These are phyloP conservation scores for Ophiostoma perfectum DNA, from an alignment of 2,329 filamentous ascomycete genomes.

Conservation along the genomic window DNA sequence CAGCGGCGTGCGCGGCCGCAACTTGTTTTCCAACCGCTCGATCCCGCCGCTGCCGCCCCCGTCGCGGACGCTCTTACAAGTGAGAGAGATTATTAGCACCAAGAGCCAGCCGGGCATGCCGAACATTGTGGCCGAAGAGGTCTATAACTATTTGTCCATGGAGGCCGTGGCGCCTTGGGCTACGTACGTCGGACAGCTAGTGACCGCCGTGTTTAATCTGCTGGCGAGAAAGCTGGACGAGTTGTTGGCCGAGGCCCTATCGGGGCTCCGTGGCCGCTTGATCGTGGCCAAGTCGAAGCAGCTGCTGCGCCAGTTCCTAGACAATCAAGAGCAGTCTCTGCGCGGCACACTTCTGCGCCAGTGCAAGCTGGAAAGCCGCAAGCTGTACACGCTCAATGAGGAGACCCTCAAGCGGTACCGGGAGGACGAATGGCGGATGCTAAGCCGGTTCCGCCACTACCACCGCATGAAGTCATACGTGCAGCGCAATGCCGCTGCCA, in stretches of 20 bases:
- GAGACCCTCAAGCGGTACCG: slow-evolving; percentile 44
- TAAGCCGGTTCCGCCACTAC: slow-evolving; percentile 46
- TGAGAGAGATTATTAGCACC: slow-evolving; percentile 50
- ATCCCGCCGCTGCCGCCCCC: not conserved
- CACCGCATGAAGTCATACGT: slow-evolving; percentile 43
- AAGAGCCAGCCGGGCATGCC: slow-evolving; percentile 55
- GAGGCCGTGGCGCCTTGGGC: slow-evolving; percentile 56
- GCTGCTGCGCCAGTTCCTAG: slow-evolving; percentile 43
- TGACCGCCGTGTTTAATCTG: slow-evolving; percentile 44
- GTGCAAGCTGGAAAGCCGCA: slow-evolving; percentile 49
- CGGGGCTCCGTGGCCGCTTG: slow-evolving; percentile 41
- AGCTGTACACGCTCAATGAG: slow-evolving; percentile 54
- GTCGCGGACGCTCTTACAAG: slow-evolving; percentile 41
- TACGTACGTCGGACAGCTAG: slow-evolving; percentile 45
- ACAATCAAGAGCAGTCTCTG: slow-evolving; percentile 36
- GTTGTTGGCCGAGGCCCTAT: slow-evolving; percentile 46
- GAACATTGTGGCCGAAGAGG: slow-evolving; percentile 53
- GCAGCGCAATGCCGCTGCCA: not conserved
- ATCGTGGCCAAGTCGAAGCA: slow-evolving; percentile 46
- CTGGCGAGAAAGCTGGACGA: slow-evolving; percentile 43
- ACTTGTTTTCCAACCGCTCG: not conserved
- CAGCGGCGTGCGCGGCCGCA: not conserved
- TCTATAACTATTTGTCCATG: slow-evolving; percentile 54
- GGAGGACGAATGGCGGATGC: slow-evolving; percentile 39
- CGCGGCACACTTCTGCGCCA: slow-evolving; percentile 39